Percentiles rank a stretch among this genome's conserved stretches.
These are phyloP conservation scores for Cucumis hystrix DNA, from an alignment of 306 rosid genomes.

Conservation along the genomic window DNA sequence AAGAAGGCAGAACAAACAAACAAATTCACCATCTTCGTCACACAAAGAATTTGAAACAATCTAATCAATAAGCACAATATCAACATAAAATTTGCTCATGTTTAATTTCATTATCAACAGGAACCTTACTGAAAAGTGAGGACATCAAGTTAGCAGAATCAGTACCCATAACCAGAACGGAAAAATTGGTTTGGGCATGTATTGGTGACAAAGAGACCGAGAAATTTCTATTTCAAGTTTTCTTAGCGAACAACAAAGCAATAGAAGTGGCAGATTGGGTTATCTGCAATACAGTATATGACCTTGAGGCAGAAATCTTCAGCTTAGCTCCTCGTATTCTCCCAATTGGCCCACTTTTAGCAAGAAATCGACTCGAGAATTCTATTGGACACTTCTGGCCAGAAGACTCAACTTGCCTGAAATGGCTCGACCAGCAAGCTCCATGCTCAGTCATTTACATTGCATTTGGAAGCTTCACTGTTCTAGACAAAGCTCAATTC, in stretches of 20 bases:
- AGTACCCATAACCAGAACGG: constrained; percentile 30
- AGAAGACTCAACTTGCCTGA: constrained; percentile 36
- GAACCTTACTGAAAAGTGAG: constrained; percentile 23
- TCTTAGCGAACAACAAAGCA: constrained; percentile 22
- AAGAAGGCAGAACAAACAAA: neutral
- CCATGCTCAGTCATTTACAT: constrained; percentile 48
- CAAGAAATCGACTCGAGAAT: constrained; percentile 21
- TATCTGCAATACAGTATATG: constrained; percentile 48
- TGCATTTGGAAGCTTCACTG: constrained; percentile 63
- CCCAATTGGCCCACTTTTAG: constrained; percentile 53
- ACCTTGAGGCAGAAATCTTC: constrained; percentile 44
- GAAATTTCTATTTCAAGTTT: constrained; percentile 35
- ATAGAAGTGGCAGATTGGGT: constrained; percentile 32
- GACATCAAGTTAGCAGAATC: constrained; percentile 34
- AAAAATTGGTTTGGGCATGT: constrained; percentile 39
- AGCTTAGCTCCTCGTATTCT: constrained; percentile 28
- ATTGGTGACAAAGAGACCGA: constrained; percentile 30
- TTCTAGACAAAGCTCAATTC: constrained; percentile 28
- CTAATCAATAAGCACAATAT: neutral
- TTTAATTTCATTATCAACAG: constrained; percentile 8
- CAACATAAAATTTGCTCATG: neutral
- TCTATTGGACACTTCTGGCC: constrained; percentile 37
- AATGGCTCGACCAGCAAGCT: constrained; percentile 48
- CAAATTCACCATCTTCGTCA: neutral
- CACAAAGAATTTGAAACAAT: neutral